phyloP scores from a whole-genome alignment of 176 grass and related monocot genomes.

The Olyra latifolia region DNA sequence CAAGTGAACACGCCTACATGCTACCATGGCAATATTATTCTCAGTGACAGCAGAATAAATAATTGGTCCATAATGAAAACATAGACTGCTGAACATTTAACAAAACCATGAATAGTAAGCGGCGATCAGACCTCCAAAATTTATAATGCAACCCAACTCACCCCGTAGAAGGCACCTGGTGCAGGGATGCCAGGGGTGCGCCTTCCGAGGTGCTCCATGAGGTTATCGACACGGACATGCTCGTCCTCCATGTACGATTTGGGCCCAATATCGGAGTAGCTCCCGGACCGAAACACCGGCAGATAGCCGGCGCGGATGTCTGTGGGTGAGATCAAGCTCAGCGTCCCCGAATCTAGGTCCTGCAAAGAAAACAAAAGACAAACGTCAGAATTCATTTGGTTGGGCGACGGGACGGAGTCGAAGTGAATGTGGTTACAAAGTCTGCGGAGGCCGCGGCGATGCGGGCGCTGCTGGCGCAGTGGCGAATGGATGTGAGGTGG shows the following conservation, averaged over 20 bases:
- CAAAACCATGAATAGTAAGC: not conserved
- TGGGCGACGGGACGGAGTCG: not conserved
- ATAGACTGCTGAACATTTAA: conserved; percentile 19
- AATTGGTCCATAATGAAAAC: conserved; percentile 24
- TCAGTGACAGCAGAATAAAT: conserved; percentile 27
- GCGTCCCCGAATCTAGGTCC: conserved; percentile 62
- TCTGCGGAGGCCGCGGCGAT: conserved; percentile 61
- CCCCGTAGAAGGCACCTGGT: conserved; percentile 91
- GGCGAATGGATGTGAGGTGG: conserved; percentile 64
- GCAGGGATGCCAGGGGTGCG: conserved; percentile 42
- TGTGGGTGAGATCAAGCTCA: conserved; percentile 75
- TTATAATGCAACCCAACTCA: conserved; percentile 41
- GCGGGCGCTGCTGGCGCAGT: conserved; percentile 64
- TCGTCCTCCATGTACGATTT: conserved; percentile 96
- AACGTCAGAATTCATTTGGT: not conserved
- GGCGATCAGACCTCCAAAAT: not conserved
- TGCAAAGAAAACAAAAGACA: conserved; percentile 30
- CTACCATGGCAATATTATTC: conserved; percentile 30
- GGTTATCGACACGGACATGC: conserved; percentile 80
- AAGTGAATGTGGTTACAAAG: conserved; percentile 43
- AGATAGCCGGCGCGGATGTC: conserved; percentile 50
- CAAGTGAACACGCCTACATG: conserved; percentile 25
- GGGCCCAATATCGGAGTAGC: conserved; percentile 68
- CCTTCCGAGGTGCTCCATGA: conserved; percentile 59
- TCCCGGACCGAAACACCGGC: conserved; percentile 79